phyloP scores from a whole-genome alignment of 768 basidiomycete species.

The Mycena albidolilacea region DNA sequence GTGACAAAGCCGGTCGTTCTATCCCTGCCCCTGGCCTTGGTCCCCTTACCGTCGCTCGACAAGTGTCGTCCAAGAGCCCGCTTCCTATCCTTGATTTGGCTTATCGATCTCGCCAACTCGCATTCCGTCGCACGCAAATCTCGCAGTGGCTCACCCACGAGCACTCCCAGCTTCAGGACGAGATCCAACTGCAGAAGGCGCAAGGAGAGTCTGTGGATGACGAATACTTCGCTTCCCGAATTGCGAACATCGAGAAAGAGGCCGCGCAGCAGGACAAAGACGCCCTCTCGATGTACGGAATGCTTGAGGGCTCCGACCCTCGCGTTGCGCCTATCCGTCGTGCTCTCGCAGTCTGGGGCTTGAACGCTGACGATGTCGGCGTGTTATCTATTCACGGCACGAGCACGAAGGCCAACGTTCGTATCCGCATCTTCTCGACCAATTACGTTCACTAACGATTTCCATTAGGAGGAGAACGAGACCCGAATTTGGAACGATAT shows the following conservation, averaged over 20 bases:
- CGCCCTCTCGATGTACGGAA: conserved; percentile 93
- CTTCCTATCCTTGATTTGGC: conserved; percentile 85
- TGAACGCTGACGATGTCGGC: conserved; percentile 93
- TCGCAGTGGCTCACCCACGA: conserved; percentile 95
- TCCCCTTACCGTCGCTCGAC: conserved; percentile 89
- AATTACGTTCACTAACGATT: conserved; percentile 31
- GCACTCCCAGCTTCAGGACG: conserved; percentile 85
- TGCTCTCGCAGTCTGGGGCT: conserved; percentile 96
- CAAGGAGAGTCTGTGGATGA: conserved; percentile 68
- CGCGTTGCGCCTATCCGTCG: conserved; percentile 93
- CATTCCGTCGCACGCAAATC: conserved; percentile 96
- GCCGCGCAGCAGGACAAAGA: conserved; percentile 94
- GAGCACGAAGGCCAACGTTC: conserved; percentile 85
- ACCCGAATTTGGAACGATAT: conserved; percentile 97
- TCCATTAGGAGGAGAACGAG: conserved; percentile 92
- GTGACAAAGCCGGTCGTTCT: conserved; percentile 98
- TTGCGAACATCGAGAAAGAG: conserved; percentile 91
- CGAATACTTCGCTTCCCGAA: conserved; percentile 81
- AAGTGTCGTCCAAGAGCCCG: conserved; percentile 85
- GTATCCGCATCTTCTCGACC: conserved; percentile 38
- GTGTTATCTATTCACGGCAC: conserved; percentile 93
- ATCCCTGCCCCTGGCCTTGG: conserved; percentile 98
- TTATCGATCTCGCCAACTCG: conserved; percentile 94
- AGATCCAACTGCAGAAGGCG: conserved; percentile 73
- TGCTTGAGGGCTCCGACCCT: conserved; percentile 92